Conservation (phyloP, 768 basidiomycete genomes). For the Amanita phalloides region DNA sequence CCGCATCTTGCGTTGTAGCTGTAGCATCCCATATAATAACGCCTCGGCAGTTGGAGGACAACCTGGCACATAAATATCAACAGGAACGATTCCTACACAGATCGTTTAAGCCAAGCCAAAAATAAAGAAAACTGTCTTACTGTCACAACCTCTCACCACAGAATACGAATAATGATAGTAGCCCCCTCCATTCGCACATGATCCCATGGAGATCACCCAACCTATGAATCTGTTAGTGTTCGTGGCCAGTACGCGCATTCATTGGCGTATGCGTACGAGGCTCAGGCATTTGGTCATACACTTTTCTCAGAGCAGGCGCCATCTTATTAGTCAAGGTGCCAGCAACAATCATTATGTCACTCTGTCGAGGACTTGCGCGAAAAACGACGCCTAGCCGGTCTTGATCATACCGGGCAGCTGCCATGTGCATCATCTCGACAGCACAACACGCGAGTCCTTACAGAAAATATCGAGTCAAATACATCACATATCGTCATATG, state of each 20-base stretch:
- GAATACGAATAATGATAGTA: conserved; percentile 99
- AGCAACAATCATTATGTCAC: conserved; percentile 98
- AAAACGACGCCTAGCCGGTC: conserved; percentile 96
- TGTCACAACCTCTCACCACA: conserved; percentile 96
- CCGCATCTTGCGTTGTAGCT: conserved; percentile 90
- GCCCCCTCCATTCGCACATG: conserved; percentile 96
- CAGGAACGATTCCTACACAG: conserved; percentile 79
- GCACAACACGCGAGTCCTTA: conserved; percentile 96
- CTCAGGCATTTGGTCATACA: conserved; percentile 98
- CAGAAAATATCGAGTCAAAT: neutral
- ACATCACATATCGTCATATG: neutral
- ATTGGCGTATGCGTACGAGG: conserved; percentile 64
- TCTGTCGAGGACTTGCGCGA: conserved; percentile 97
- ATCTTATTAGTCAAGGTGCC: conserved; percentile 99
- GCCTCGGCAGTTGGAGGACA: conserved; percentile 97
- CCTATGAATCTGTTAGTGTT: conserved; percentile 28
- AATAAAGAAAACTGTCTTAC: conserved; percentile 24
- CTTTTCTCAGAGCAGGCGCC: conserved; percentile 95
- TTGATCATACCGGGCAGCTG: conserved; percentile 96
- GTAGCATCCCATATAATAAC: conserved; percentile 91
- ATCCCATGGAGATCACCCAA: conserved; percentile 99
- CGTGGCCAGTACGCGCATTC: neutral
- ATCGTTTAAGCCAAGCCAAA: conserved; percentile 7
- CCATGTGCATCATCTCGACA: conserved; percentile 99
- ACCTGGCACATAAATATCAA: conserved; percentile 96